Base-by-base conservation (phyloP, 768 basidiomycete species). In the Cystoderma amianthinum region DNA sequence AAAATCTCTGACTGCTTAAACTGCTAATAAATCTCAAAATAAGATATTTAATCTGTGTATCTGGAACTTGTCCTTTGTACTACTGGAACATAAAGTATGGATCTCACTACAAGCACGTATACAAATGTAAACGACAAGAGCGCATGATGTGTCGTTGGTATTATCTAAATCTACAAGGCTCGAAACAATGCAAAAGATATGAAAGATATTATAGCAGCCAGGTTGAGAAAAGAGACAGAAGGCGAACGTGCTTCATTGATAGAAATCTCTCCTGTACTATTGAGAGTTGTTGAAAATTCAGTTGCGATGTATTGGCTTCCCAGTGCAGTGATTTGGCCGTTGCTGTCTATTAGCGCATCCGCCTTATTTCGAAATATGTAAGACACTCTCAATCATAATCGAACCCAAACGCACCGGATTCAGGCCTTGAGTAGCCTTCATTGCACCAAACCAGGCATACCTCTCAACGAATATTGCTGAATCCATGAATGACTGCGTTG, bases 391-490 rank as follows among this genome's bases (percentile, higher is more conserved):
- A 18, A 21, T 16, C 10, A 12, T n/a, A 22, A 22, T 37, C 18
- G 24, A 40, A 37, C 24, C 33, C 15, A 20, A 10, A 51, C 56
- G 22, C 41, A 75, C 74, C 50, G 54, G 52, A 48, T 78, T 74
- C 1, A 79, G 69, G 15, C 67, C 71, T 32, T 65, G 57, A 46
- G 75, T 49, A 48, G 75, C 57, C 44, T 61, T 59, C 71, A 76
- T 71, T 3, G 74, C 72, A 7, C 79, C 79, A 50, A 74, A 80
- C 76, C 76, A 82, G 6, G 74, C 61, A 52, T 80, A 80, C 3
- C 79, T 63, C 50, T 80, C 78, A 12, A 81, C 70, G 55, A 64
- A 81, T 17, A 58, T 53, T 1, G 71, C 60, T 4, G 48, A 47
- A 43, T 81, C 75, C 74, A 82, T 72, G 58, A 68, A 81, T 1